A percentile compares a stretch with the other conserved stretches of the same genome.
These are phyloP conservation scores for Camellia sinensis DNA, from an alignment of 148 eudicot genomes.

Conservation along the genomic window DNA sequence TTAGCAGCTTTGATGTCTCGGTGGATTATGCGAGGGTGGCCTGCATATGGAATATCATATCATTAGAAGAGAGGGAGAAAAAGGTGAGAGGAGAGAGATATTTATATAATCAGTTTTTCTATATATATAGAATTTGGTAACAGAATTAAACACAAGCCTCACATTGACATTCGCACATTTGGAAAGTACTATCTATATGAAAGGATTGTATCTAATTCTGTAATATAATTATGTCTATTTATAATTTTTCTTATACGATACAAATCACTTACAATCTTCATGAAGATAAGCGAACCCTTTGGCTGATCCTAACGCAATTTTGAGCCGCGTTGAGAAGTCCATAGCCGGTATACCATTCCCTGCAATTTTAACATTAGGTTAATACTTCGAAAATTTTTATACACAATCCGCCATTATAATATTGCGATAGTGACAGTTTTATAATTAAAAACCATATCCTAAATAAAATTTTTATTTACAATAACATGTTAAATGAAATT, in stretches of 20 bases:
- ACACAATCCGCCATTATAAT: too few species aligned
- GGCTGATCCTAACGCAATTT: constrained; percentile 62
- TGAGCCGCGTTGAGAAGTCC: constrained; percentile 49
- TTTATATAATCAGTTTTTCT: background rate
- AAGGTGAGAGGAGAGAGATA: background rate
- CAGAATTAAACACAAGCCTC: too few species aligned
- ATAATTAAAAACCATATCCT: too few species aligned
- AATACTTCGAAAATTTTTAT: too few species aligned
- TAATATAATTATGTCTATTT: background rate
- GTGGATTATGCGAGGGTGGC: constrained; percentile 79
- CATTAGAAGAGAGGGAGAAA: background rate
- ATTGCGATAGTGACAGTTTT: too few species aligned
- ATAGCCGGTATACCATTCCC: constrained; percentile 45
- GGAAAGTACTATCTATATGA: too few species aligned
- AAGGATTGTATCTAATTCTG: too few species aligned
- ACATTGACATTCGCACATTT: too few species aligned
- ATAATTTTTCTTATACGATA: background rate
- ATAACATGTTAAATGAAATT: too few species aligned
- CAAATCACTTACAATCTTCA: constrained; percentile 51
- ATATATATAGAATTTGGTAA: background rate
- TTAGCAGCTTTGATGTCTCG: constrained; percentile 82
- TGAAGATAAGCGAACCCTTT: constrained; percentile 70
- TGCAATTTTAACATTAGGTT: constrained; percentile 6
- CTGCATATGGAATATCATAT: constrained; percentile 25
- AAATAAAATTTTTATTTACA: too few species aligned